Base-by-base conservation (phyloP, 2,329 filamentous ascomycete genomes). In the Trichocomaceae sp. region DNA sequence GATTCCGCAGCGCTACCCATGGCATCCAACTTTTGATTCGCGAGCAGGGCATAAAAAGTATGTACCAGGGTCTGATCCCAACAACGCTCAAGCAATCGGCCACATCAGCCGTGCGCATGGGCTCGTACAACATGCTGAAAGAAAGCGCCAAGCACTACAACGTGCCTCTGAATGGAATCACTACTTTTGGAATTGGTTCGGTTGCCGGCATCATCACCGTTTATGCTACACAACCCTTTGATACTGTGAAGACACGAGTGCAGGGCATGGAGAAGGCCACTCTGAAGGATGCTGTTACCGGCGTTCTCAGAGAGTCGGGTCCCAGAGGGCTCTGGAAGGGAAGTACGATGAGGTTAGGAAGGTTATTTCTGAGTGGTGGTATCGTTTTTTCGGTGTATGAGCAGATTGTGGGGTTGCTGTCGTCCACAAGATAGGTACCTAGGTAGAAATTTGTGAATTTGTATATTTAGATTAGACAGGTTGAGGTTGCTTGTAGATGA, bases 311-410 rank as follows among this genome's bases (percentile, higher is more conserved):
- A 0, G 82, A 85, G 59, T 77, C 79, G 58, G 84, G 84, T 0
- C 59, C 85, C 1, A 75, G 72, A 39, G 83, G 79, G 0, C 82
- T 86, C 58, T 87, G 84, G 84, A 81, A 79, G 56, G 84, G 84
- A 0, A 87, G 83, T 33, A 81, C 82, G 0, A 87, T 87, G 84
- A 75, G 85, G 54, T 63, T 87, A 22, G 83, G 83, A 0, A 68
- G 84, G 58, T 77, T 84, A 3, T 75, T 87, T 0, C 76, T 87
- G 45, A 83, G 81, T 60, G 84, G 84, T n/a, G 83, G 84, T 0
- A 85, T 86, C 56, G 67, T 86, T 1, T 85, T 85, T 59, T 83
- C 81, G 1, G 78, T 79, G 2, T 84, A 84, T 62, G 83, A 85
- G 63, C 77, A 80, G 57, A 75, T 80, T 13, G 75, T 77, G 0